A percentile compares a stretch with the other conserved stretches of the same genome.
Evolutionary conservation across 1,284 basidiomycete genomes (phyloP).

Genomic region (Violaceomyces palustris): DNA sequence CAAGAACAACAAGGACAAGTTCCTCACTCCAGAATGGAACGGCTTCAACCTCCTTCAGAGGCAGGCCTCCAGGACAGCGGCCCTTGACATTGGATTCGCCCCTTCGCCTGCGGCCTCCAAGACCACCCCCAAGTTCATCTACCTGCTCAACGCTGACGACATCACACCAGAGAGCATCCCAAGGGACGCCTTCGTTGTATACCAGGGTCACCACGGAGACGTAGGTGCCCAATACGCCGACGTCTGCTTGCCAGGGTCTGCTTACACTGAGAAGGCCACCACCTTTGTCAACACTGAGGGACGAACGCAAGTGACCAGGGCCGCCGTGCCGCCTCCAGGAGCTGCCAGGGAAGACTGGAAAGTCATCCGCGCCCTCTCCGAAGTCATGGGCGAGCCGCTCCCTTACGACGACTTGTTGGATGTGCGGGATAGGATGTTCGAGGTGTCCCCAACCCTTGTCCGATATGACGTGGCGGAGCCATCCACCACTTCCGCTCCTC

Average conservation of each 20-base stretch:
- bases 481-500: conserved; percentile 58
- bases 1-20: conserved; percentile 60
- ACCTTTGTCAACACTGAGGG: conserved; percentile 99
- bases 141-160: conserved; percentile 94
- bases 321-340: conserved; percentile 91
- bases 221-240: conserved; percentile 93
- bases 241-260: conserved; percentile 84
- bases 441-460: conserved; percentile 84
- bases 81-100: conserved; percentile 89
- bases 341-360: conserved; percentile 98
- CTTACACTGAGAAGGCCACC: conserved; percentile 90
- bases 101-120: conserved; percentile 71
- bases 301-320: conserved; percentile 80
- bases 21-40: conserved; percentile 88
- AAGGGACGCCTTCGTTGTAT: conserved; percentile 90
- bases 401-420: conserved; percentile 87
- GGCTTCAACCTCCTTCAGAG: conserved; percentile 90
- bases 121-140: conserved; percentile 87
- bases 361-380: conserved; percentile 91
- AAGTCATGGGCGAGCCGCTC: conserved; percentile 71
- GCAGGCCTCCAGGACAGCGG: conserved; percentile 83
- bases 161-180: conserved; percentile 86
- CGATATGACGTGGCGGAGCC: conserved; percentile 80
- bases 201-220: conserved; percentile 98
- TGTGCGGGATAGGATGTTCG: conserved; percentile 92